Conservation (phyloP, 2,329 filamentous ascomycete species). For the Trichoderma polysporum region DNA sequence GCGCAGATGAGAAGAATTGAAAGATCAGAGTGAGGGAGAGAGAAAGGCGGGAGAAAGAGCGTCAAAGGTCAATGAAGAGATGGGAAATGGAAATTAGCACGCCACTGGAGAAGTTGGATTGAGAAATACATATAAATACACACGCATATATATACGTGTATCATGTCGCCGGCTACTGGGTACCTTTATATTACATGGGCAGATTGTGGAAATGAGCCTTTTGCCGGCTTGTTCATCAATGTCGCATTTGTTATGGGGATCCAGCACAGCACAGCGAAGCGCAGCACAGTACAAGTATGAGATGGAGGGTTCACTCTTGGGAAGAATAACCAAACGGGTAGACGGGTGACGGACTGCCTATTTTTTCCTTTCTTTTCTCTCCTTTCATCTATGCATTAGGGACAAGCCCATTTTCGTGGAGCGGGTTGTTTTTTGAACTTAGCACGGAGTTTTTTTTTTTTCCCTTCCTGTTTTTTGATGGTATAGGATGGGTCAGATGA, state of each 20-base stretch:
- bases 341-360: background rate
- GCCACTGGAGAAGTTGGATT: background rate
- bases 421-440: slow-evolving; percentile 5
- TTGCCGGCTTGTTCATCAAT: background rate
- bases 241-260: background rate
- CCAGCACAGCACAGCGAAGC: background rate
- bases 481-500: slow-evolving; percentile 1
- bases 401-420: background rate
- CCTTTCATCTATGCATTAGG: slow-evolving; percentile 21
- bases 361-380: background rate
- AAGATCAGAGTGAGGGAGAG: background rate
- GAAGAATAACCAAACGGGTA: background rate
- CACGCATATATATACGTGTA: background rate
- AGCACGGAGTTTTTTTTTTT: slow-evolving; percentile 18
- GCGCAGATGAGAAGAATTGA: slow-evolving; percentile 39
- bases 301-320: background rate
- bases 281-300: background rate
- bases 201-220: background rate
- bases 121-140: background rate
- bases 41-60: background rate
- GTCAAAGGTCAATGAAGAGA: background rate
- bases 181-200: background rate
- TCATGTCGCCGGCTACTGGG: background rate
- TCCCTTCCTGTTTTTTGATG: background rate
- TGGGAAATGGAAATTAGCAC: background rate